Evolutionary conservation across 225 moss, liverwort and hornwort species (phyloP), one percentile per base, ranked within the genome.

Genomic region (Asterella californica): DNA sequence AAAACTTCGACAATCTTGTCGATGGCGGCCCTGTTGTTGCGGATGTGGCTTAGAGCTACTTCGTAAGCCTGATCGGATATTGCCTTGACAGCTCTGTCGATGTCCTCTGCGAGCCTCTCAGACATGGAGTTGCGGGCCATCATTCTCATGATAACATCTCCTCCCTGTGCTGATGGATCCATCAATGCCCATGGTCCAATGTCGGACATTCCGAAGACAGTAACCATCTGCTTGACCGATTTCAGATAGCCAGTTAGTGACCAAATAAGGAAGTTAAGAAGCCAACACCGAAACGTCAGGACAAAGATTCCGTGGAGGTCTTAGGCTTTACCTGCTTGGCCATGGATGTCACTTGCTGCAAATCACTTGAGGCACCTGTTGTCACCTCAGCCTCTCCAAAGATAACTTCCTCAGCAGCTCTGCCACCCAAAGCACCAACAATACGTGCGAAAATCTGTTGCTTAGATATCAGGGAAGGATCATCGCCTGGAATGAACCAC

Each of bases 151-250:
- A 94, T 94, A 62, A 97, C 93, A 76, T 97, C 96, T 47, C 96
- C 94, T 79, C 96, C 96, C 81, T 97, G 94, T 3, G 94, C 89
- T 24, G 96, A 91, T 3, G 96, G 93, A 48, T 97, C 96, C 94
- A 93, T 93, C 87, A 97, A 83, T 17, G 96, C 96, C 96, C 96
- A 97, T 10, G 96, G 96, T 4, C 96, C 94, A n/a, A 97, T 94
- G 59, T 94, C 93, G 2, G 96, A 97, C 96, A 97, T 97, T 7
- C 96, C 94, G 75, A 94, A 97, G 10, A 91, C 96, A 11, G 96
- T 94, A 4, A 97, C 96, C 94, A 97, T 97, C 93, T 97, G 90
- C 82, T 25, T 2, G 24, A 47, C 18, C 21, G 11, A 6, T 53
- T 6, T 11, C 33, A 14, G 33, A 24, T 7, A 34, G 3, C 52